Evolutionary conservation across 441 rosid genomes (phyloP).

Genomic region (Erysimum pusillum): DNA sequence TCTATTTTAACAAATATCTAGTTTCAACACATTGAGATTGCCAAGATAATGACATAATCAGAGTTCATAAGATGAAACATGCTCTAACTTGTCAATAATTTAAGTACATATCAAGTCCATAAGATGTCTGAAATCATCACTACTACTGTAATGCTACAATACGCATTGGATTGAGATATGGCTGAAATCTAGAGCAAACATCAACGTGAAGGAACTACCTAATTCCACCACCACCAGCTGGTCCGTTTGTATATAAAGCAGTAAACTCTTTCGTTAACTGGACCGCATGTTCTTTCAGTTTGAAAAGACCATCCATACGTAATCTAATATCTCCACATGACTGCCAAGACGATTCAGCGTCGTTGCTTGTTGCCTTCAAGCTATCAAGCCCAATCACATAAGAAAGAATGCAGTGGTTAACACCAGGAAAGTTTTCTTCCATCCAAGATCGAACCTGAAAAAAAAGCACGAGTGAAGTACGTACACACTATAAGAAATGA

Average conservation of each 20-base stretch:
- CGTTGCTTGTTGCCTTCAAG: conserved; percentile 62
- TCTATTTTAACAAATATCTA: conserved; percentile 4
- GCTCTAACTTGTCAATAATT: neutral
- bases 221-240: conserved; percentile 97
- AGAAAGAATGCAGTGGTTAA: conserved; percentile 57
- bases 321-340: conserved; percentile 67
- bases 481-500: conserved; percentile 14
- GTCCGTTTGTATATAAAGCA: conserved; percentile 93
- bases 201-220: conserved; percentile 56
- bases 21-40: conserved; percentile 10
- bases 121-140: conserved; percentile 27
- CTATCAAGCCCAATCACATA: conserved; percentile 88
- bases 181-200: conserved; percentile 18
- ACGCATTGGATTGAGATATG: conserved; percentile 14
- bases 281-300: conserved; percentile 72
- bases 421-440: conserved; percentile 79
- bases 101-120: conserved; percentile 10
- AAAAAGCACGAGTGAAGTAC: conserved; percentile 21
- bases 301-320: conserved; percentile 88
- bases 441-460: conserved; percentile 90
- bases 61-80: neutral
- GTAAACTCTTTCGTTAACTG: conserved; percentile 72
- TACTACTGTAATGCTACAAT: conserved; percentile 27
- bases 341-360: conserved; percentile 39
- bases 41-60: conserved; percentile 19